A percentile compares a stretch with the other conserved stretches of the same genome.
These are phyloP conservation scores for Lasiodiplodia sp. DNA, from an alignment of 2,329 filamentous ascomycete species.

Conservation along the genomic window DNA sequence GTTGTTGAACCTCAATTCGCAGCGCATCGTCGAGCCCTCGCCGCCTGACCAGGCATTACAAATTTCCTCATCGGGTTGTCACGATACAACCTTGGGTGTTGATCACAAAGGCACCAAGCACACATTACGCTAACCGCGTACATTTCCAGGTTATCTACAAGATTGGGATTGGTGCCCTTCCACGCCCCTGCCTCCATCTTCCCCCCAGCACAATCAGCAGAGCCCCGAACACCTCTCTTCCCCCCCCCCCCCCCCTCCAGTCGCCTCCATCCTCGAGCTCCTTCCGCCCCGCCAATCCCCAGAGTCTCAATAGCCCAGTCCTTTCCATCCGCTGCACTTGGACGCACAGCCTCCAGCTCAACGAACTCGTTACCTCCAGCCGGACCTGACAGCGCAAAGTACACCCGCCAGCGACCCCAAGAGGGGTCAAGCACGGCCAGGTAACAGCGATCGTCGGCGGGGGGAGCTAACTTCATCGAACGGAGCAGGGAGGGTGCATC, in stretches of 20 bases:
- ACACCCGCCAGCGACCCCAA: slow-evolving; percentile 21
- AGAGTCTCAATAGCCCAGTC: neutral
- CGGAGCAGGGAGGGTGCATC: slow-evolving; percentile 9
- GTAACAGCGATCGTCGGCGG: slow-evolving; percentile 22
- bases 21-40: neutral
- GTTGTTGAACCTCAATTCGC: neutral
- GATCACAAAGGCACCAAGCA: slow-evolving; percentile 1
- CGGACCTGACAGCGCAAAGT: slow-evolving; percentile 19
- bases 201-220: neutral
- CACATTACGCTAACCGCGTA: neutral
- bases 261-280: neutral
- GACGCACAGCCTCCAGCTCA: slow-evolving; percentile 18
- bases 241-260: neutral
- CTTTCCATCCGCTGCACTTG: neutral
- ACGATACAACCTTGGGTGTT: too few relatives aligned
- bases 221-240: neutral
- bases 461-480: slow-evolving; percentile 7
- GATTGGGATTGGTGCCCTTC: slow-evolving; percentile 7
- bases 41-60: neutral
- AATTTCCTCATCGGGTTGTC: too few relatives aligned
- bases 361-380: slow-evolving; percentile 19
- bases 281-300: neutral
- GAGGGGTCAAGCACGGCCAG: slow-evolving; percentile 9
- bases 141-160: slow-evolving; percentile 5
- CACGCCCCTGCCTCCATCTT: neutral